Base-by-base conservation (phyloP, 768 basidiomycete species). In the Calocera viscosa region DNA sequence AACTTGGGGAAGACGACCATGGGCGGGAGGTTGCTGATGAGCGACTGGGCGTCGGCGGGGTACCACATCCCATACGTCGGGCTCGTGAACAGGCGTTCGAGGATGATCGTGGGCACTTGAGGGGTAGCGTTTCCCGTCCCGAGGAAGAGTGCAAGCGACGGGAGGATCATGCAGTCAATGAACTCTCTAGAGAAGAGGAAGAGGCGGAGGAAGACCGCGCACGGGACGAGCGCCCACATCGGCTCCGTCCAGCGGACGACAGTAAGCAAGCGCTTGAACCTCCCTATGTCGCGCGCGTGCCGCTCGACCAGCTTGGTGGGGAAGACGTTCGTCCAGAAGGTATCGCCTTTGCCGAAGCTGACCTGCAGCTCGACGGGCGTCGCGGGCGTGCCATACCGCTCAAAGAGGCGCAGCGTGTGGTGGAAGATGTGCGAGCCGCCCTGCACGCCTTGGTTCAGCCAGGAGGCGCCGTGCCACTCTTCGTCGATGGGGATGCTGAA, bases 371-470 rank as follows among this genome's bases (percentile, higher is more conserved):
- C 77, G 67, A 79, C 78, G 1, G 34, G 40, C 69, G 75, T 70
- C 38, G 76, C 73, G 76, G 78, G 71, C 72, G 71, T 35, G 73
- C 77, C 67, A 22, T 72, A 73, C 67, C 78, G 73, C 60, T 74
- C 69, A 68, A 78, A 78, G 63, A 75, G 71, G 38, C 75, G 71
- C 70, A 80, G 77, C 1, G 79, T 79, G 69, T 80, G 78, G 69
- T 75, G 74, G 66, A 75, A 77, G 69, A 76, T 77, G 65, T 72
- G 69, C 0, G 71, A 72, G 17, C 74, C 71, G 30, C 75, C 74
- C 65, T 79, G 78, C 1, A 79, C 77, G 69, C 78, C 79, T 68
- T 80, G 78, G 49, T 80, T 80, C 72, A 80, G 75, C 76, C 77
- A 79, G 3, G 67, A 32, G 8, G 75, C 71, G 22, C 78, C 78